These are phyloP conservation scores for Sambucus nigra DNA, from an alignment of 129 eudicot genomes.

Conservation along the genomic window DNA sequence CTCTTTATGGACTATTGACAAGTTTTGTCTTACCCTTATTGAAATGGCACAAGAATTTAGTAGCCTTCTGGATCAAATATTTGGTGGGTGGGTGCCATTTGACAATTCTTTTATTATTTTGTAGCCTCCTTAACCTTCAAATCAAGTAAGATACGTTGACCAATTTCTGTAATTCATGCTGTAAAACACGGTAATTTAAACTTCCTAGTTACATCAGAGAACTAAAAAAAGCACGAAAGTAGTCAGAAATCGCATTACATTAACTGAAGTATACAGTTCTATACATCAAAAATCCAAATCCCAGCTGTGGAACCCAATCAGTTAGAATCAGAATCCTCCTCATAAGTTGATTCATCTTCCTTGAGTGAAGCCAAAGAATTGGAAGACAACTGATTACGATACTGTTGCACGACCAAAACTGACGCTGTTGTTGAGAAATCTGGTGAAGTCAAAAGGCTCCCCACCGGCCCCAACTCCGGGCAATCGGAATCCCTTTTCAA, in stretches of 20 bases:
- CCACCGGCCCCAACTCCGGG: slow-evolving; percentile 65
- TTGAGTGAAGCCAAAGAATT: slow-evolving; percentile 11
- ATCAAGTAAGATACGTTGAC: too few species aligned
- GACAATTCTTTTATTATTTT: too few species aligned
- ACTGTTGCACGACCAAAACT: slow-evolving; percentile 58
- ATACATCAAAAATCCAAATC: background rate
- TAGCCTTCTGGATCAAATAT: too few species aligned
- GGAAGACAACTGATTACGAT: slow-evolving; percentile 23
- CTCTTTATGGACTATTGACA: too few species aligned
- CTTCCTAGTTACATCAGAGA: background rate
- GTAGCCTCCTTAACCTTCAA: too few species aligned
- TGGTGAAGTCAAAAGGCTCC: slow-evolving; percentile 35
- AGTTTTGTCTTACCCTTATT: too few species aligned
- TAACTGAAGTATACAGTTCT: too few species aligned
- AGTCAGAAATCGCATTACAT: background rate
- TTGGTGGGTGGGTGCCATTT: too few species aligned
- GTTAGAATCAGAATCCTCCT: background rate
- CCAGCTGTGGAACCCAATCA: background rate
- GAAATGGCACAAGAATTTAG: too few species aligned
- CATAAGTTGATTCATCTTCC: background rate
- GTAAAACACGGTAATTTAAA: background rate
- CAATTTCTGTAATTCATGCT: too few species aligned
- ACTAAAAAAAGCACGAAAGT: background rate
- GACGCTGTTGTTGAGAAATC: slow-evolving; percentile 39
- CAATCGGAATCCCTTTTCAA: slow-evolving; percentile 33